Evolutionary conservation across 805 yeast species (phyloP), one percentile per base, ranked within the genome.

Genomic region (Candida qinlingensis): DNA sequence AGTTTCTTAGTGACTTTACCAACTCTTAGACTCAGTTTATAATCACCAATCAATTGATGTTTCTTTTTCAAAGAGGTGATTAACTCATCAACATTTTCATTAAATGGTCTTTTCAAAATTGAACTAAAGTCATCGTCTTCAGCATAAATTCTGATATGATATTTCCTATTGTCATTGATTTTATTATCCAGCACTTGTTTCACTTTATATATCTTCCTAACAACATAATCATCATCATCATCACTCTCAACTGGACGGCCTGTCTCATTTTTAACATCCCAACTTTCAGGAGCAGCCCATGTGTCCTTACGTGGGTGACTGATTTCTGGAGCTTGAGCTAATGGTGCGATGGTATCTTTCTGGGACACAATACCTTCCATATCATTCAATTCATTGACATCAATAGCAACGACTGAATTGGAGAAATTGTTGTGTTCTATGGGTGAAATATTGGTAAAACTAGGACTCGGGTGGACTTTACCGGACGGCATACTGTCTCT

Each of bases 101-200:
- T 87, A 34, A 86, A 74, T 0, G 92, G 80, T 60, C 96, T 84
- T 12, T 90, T 80, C 25, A 92, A 69, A 1, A 96, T 87, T 0
- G 83, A 73, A 12, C 94, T 85, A 54, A 89, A 87, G 9, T 90
- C 85, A 57, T 89, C 91, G 49, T 87, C 96, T 45, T 81, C 86
- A 50, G 85, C 81, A 69, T 86, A 90, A 2, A 92, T 83, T 51
- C 96, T 80, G 26, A 92, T 71, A 52, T 74, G 77, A 55, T 70
- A 77, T 4, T 65, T 68, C 41, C 60, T 64, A 37, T 61, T 59
- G 8, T 58, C 59, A 6, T 44, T 41, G 19, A 36, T 61, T 57
- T 50, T 65, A 36, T 64, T 44, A 42, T 47, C 56, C 49, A 66
- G 63, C 2, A 45, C 37, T 9, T 56, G 58, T 27, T 64, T 65